Evolutionary conservation across 2,329 filamentous ascomycete genomes (phyloP), one percentile per base, ranked within the genome.

Genomic region (Drechslerella coelobrocha): DNA sequence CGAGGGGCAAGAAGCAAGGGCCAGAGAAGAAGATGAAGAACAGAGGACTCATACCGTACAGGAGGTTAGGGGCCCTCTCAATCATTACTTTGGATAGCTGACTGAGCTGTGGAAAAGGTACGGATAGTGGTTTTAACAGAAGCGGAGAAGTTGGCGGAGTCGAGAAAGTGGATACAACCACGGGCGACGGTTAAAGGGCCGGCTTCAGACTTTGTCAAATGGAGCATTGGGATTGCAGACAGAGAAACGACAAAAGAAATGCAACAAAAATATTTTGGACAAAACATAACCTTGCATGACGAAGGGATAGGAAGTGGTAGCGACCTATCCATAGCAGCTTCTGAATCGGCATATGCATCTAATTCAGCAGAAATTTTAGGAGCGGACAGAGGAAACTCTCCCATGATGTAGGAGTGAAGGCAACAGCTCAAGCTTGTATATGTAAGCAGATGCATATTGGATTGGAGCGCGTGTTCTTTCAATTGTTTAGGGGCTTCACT

Each of bases 131-230:
- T 45, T 14, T 37, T 59, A 19, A 59, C 31, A n/a, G 34, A 62
- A 17, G 31, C 45, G 14, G 52, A 62, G 21, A 48, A 53, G 12
- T 0, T 34, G 7, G 26, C 26, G 0, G 10, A 41, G 9, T 48
- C 26, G 29, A 26, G 12, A 3, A 43, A 50, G 10, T 69, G 65
- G 65, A 31, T 21, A 17, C 41, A 50, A 3, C 57, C 65, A 19
- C 7, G 23, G 1, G 57, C 10, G 10, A 62, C 45, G 9, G 52
- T 62, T 12, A 62, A 62, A 21, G 57, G 41, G 3, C 57, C 51
- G 2, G 65, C 65, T 3, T 69, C 65, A 7, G 52, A 69, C 1
- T 62, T 69, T 29, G 6, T 69, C 9, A 45, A 41, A 8, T 69
- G 65, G 65, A 62, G 53, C 43, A 53, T 56, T 9, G 65, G 65